Conservation (phyloP, 768 basidiomycete species). For the Cyclocybe cylindracea region DNA sequence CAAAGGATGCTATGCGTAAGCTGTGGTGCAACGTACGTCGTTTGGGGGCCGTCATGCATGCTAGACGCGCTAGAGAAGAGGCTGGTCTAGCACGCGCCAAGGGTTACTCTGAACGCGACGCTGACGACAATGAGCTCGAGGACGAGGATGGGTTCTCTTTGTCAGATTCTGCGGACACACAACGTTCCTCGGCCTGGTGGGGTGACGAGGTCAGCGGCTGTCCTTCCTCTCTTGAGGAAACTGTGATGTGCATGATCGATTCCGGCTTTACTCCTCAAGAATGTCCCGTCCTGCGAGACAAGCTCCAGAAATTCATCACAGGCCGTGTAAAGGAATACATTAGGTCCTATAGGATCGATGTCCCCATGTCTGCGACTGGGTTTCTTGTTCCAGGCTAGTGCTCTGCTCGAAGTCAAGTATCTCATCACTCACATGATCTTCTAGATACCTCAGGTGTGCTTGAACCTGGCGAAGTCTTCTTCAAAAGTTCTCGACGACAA, state of each 20-base stretch:
- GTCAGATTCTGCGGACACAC: constrained; percentile 21
- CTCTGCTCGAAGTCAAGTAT: background rate
- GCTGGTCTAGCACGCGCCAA: constrained; percentile 43
- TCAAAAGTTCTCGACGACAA: constrained; percentile 48
- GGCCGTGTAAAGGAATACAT: constrained; percentile 42
- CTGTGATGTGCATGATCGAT: constrained; percentile 56
- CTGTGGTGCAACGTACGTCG: constrained; percentile 43
- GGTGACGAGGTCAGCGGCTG: constrained; percentile 61
- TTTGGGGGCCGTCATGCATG: constrained; percentile 40
- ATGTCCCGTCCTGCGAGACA: constrained; percentile 52
- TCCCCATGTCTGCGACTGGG: constrained; percentile 61
- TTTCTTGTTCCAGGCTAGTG: constrained; percentile 59
- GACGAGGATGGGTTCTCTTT: constrained; percentile 34
- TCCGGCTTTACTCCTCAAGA: constrained; percentile 56
- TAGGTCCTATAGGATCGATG: constrained; percentile 45
- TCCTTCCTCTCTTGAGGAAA: constrained; percentile 67
- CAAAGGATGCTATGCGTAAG: constrained; percentile 35
- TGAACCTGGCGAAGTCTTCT: constrained; percentile 54
- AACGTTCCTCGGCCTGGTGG: constrained; percentile 69
- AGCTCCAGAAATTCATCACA: constrained; percentile 50
- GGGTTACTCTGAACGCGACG: constrained; percentile 42
- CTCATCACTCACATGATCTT: background rate
- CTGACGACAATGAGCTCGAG: constrained; percentile 32
- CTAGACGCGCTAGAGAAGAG: constrained; percentile 38
- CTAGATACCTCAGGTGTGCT: constrained; percentile 56